Evolutionary conservation across 305 asterid species (phyloP).

Genomic region (Fraxinus ornus): DNA sequence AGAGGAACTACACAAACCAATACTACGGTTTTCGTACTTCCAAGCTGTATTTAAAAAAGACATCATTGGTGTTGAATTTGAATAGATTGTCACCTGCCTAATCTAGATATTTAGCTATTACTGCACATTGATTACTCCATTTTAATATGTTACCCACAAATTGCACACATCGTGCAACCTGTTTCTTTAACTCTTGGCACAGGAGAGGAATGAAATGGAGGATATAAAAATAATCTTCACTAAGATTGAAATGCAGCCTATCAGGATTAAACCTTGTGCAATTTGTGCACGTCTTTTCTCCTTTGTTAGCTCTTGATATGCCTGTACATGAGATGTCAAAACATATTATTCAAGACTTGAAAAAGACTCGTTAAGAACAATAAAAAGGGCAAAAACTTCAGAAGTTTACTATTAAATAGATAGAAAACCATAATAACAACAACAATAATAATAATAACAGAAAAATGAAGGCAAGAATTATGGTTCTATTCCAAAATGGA

Average conservation of each 20-base stretch:
- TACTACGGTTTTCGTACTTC: not conserved
- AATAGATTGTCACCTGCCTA: not conserved
- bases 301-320: slow-evolving; percentile 81
- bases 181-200: not conserved
- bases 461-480: slow-evolving; percentile 1
- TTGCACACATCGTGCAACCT: not conserved
- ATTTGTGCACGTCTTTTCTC: slow-evolving; percentile 88
- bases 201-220: not conserved
- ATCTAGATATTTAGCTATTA: not conserved
- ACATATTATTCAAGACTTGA: slow-evolving; percentile 11
- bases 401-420: not conserved
- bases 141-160: not conserved
- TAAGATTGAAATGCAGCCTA: not conserved
- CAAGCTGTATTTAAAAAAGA: not conserved
- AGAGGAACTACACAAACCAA: not conserved
- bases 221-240: not conserved
- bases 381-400: not conserved
- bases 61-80: not conserved
- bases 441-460: not conserved
- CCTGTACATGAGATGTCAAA: slow-evolving; percentile 43
- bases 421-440: not conserved
- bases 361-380: not conserved
- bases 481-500: slow-evolving; percentile 6
- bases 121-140: not conserved
- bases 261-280: slow-evolving; percentile 61